phyloP scores from a whole-genome alignment of 345 rosid genomes.

The Passiflora organensis region DNA sequence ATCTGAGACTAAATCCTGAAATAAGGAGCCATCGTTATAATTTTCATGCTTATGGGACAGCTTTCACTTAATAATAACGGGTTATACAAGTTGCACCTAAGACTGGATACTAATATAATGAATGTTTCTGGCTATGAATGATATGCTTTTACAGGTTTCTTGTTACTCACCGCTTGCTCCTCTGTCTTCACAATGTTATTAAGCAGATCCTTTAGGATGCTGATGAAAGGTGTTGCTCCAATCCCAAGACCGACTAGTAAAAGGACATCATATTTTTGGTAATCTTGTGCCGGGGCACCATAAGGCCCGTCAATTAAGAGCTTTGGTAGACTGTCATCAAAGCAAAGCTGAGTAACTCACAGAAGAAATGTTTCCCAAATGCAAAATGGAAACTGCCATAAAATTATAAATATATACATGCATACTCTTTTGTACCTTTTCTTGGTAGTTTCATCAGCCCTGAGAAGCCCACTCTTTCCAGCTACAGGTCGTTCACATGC shows the following conservation, averaged over 20 bases:
- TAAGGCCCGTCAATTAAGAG: slow-evolving; percentile 93
- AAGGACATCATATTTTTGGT: slow-evolving; percentile 76
- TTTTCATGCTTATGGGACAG: no score
- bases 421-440: slow-evolving; percentile 36
- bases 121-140: no score
- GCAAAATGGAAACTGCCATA: not conserved
- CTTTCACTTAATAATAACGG: no score
- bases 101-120: no score
- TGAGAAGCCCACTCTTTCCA: slow-evolving; percentile 94
- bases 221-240: slow-evolving; percentile 98
- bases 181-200: slow-evolving; percentile 86
- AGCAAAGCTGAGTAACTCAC: not conserved
- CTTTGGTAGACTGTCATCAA: slow-evolving; percentile 72
- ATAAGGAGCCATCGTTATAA: not conserved
- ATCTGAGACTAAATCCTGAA: slow-evolving; percentile 67
- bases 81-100: no score
- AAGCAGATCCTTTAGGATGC: slow-evolving; percentile 88
- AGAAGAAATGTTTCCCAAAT: not conserved
- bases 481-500: slow-evolving; percentile 71
- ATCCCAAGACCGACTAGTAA: slow-evolving; percentile 93
- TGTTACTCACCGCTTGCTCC: slow-evolving; percentile 73
- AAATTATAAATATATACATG: not conserved
- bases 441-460: slow-evolving; percentile 94
- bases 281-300: slow-evolving; percentile 98
- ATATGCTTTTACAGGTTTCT: no score